Evolutionary conservation across 106 monocot genomes (phyloP), one percentile per base, ranked within the genome.

Genomic region (Allium cepa): DNA sequence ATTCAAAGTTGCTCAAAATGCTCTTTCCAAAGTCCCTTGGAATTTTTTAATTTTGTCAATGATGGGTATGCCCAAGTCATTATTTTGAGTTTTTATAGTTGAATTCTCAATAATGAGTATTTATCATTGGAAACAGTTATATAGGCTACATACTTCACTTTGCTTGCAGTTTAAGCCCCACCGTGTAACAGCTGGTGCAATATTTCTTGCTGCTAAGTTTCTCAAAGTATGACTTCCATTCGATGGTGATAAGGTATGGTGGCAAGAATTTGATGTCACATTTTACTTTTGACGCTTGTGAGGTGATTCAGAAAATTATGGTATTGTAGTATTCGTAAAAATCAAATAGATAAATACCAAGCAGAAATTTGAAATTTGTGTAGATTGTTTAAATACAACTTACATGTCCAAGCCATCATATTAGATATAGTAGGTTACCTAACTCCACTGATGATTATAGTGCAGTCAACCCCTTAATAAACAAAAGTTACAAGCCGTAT

Each of bases 21-120:
- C 92, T 13, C 89, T 97, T 79, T 92, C 97, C 11, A 88, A 92
- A 78, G 97, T 97, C 76, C 92, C 97, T 63, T 97, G 92, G 97
- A 97, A 97, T 81, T 97, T n/a, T n/a, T n/a, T n/a, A n/a, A n/a
- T n/a, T n/a, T 97, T 79, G 97, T 97, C 17, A 92, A 92, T 77
- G 97, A 97, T 80, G 97, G 92, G 96, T 97, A 85, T 69, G 87
- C 71, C 18, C 86, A 27, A 56, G 28, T 56, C 50, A 79, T 56
- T 60, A 50, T n/a, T n/a, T n/a, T n/a, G n/a, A n/a, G 10, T 64
- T 67, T 72, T 12, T 50, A 49, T 26, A 50, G 26, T 60, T 76
- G 14, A 64, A 51, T 71, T 65, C 56, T 65, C 12, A 12, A 56
- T 17, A 46, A 45, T 17, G 53, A 56, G 57, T 73, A 73, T 66